Evolutionary conservation across 306 rosid species (phyloP).

Genomic region (Cicer chorassanicum): DNA sequence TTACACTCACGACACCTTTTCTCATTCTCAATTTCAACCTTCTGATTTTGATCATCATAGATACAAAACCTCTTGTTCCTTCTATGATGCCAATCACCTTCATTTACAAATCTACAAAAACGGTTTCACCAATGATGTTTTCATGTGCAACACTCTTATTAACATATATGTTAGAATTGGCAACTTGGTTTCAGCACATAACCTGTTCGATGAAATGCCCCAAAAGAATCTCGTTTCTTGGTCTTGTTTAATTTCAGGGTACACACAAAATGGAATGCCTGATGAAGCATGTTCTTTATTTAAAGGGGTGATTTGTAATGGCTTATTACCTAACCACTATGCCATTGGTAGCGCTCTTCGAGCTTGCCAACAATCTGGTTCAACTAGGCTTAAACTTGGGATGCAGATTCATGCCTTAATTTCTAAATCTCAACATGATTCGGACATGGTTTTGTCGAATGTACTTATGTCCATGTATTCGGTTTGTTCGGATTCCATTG

Average conservation of each 20-base stretch:
- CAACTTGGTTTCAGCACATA: constrained; percentile 57
- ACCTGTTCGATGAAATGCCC: constrained; percentile 78
- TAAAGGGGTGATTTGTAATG: constrained; percentile 58
- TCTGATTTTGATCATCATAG: constrained; percentile 47
- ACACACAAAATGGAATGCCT: constrained; percentile 60
- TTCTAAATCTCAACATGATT: constrained; percentile 56
- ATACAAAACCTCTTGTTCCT: constrained; percentile 53
- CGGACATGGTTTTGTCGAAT: constrained; percentile 66
- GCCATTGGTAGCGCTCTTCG: constrained; percentile 78
- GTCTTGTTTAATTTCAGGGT: constrained; percentile 84
- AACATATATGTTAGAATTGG: constrained; percentile 60
- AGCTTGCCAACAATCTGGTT: constrained; percentile 72
- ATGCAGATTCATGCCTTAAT: constrained; percentile 73
- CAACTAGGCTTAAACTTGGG: constrained; percentile 59
- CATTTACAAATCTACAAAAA: constrained; percentile 67
- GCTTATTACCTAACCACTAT: constrained; percentile 64
- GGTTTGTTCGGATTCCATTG: constrained; percentile 53
- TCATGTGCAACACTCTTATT: constrained; percentile 73
- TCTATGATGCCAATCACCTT: constrained; percentile 64
- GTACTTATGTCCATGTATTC: constrained; percentile 87
- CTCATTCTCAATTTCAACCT: constrained; percentile 43
- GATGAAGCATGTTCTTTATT: constrained; percentile 68
- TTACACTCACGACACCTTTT: constrained; percentile 35
- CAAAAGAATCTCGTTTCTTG: constrained; percentile 74
- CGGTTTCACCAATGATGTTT: constrained; percentile 67